phyloP scores from a whole-genome alignment of 2,329 filamentous ascomycete genomes.

The Penicillium sp. region DNA sequence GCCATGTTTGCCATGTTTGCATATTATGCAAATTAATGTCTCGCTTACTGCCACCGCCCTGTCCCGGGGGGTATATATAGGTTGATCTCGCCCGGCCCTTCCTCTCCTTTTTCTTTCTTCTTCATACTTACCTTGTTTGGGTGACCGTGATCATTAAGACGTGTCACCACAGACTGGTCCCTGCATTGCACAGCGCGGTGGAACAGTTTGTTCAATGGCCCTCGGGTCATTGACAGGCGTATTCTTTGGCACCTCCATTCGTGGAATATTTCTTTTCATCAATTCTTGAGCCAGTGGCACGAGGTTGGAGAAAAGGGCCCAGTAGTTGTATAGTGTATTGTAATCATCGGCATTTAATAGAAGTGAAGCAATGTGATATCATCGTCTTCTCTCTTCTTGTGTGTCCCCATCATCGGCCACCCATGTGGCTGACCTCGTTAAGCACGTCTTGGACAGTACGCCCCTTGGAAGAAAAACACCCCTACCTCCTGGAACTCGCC shows the following conservation, averaged over 20 bases:
- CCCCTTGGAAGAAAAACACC: no score
- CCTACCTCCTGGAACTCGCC: no score
- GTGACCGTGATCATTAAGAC: constrained; percentile 49
- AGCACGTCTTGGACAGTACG: no score
- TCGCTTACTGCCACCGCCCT: constrained; percentile 36
- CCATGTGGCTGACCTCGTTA: no score
- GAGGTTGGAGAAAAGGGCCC: constrained; percentile 35
- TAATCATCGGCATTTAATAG: no score
- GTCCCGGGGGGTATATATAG: constrained; percentile 29
- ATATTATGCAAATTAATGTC: background rate
- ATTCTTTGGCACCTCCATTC: constrained; percentile 40
- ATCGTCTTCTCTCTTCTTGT: no score
- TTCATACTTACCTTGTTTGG: constrained; percentile 55
- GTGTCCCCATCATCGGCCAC: no score
- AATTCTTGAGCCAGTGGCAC: constrained; percentile 29
- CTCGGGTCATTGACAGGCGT: constrained; percentile 44
- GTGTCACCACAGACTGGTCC: constrained; percentile 49
- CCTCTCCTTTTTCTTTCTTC: constrained; percentile 43
- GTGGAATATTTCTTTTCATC: constrained; percentile 37
- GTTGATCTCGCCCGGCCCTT: constrained; percentile 17
- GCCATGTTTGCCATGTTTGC: background rate
- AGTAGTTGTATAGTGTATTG: no score
- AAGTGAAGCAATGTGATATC: no score
- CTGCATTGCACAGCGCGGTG: constrained; percentile 61
- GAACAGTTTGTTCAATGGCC: constrained; percentile 50